phyloP scores from a whole-genome alignment of 176 grass and related monocot genomes.

The Aegilops tauschii region DNA sequence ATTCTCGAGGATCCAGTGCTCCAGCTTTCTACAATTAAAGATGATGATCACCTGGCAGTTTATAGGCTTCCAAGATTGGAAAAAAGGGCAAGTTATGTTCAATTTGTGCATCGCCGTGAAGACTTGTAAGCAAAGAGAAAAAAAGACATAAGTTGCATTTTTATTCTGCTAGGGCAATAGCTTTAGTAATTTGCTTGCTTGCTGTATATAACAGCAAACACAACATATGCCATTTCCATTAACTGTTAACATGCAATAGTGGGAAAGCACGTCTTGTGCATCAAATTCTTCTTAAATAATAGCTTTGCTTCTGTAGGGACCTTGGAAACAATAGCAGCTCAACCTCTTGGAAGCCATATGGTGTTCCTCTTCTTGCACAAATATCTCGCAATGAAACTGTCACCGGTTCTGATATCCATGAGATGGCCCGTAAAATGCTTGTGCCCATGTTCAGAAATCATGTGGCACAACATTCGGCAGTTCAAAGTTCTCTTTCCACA shows the following conservation, averaged over 20 bases:
- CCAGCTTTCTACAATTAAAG: slow-evolving; percentile 79
- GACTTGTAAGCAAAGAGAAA: slow-evolving; percentile 66
- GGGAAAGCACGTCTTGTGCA: slow-evolving; percentile 13
- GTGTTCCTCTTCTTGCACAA: slow-evolving; percentile 82
- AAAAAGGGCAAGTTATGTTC: slow-evolving; percentile 72
- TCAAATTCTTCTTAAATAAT: slow-evolving; percentile 22
- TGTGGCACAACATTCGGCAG: slow-evolving; percentile 28
- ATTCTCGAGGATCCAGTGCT: slow-evolving; percentile 86
- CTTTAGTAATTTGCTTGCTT: slow-evolving; percentile 10
- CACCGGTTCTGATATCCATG: slow-evolving; percentile 65
- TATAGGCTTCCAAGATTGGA: slow-evolving; percentile 83
- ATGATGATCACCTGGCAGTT: slow-evolving; percentile 83
- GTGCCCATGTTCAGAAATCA: slow-evolving; percentile 63
- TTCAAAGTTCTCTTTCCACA: slow-evolving; percentile 49
- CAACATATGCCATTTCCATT: background rate
- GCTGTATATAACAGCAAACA: background rate
- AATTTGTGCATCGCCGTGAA: slow-evolving; percentile 90
- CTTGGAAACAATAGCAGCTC: slow-evolving; percentile 51
- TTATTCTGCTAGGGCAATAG: slow-evolving; percentile 1
- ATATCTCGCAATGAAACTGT: slow-evolving; percentile 64
- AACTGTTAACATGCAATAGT: slow-evolving; percentile 26
- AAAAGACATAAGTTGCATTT: slow-evolving; percentile 1
- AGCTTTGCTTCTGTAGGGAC: slow-evolving; percentile 49
- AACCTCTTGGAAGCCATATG: slow-evolving; percentile 67
- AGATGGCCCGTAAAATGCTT: slow-evolving; percentile 70